Conservation (phyloP, 164 flowering plant genomes). For the Vitis labrusca region DNA sequence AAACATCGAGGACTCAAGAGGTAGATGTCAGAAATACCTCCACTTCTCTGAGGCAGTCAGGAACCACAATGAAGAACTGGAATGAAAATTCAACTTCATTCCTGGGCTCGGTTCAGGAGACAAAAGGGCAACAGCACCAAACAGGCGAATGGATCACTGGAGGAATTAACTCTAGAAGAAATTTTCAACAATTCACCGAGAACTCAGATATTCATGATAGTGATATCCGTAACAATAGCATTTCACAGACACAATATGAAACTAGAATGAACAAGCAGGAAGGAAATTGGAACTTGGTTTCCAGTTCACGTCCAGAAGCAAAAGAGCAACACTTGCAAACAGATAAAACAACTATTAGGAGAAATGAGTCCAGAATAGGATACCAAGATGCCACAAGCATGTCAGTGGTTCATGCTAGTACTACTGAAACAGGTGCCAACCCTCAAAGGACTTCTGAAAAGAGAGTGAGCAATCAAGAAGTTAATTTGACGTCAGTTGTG, state of each 20-base stretch:
- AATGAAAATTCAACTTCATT: slow-evolving; percentile 25
- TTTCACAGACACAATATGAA: slow-evolving; percentile 21
- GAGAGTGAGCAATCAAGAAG: slow-evolving; percentile 23
- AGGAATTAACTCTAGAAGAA: slow-evolving; percentile 17
- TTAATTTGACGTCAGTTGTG: slow-evolving; percentile 17
- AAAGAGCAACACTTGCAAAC: slow-evolving; percentile 11
- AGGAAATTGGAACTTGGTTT: slow-evolving; percentile 14
- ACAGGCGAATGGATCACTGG: slow-evolving; percentile 12
- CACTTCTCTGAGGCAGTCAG: slow-evolving; percentile 28
- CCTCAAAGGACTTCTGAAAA: slow-evolving; percentile 25
- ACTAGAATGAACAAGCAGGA: slow-evolving; percentile 22
- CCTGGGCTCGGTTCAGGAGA: slow-evolving; percentile 25
- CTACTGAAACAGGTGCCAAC: slow-evolving; percentile 9
- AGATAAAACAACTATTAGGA: slow-evolving; percentile 13
- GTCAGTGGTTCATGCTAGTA: slow-evolving; percentile 23
- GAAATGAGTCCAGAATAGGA: slow-evolving; percentile 21
- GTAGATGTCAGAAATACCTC: slow-evolving; percentile 26
- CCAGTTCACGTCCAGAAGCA: slow-evolving; percentile 17
- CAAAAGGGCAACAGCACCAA: slow-evolving; percentile 23
- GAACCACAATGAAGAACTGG: slow-evolving; percentile 29
- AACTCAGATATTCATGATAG: slow-evolving; percentile 14
- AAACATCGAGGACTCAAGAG: slow-evolving; percentile 23
- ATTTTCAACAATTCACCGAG: slow-evolving; percentile 22
- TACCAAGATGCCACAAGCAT: slow-evolving; percentile 25
- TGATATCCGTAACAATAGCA: slow-evolving; percentile 12